A percentile compares a stretch with the other conserved stretches of the same genome.
phyloP scores from a whole-genome alignment of 306 rosid genomes.

The Vicia sativa region DNA sequence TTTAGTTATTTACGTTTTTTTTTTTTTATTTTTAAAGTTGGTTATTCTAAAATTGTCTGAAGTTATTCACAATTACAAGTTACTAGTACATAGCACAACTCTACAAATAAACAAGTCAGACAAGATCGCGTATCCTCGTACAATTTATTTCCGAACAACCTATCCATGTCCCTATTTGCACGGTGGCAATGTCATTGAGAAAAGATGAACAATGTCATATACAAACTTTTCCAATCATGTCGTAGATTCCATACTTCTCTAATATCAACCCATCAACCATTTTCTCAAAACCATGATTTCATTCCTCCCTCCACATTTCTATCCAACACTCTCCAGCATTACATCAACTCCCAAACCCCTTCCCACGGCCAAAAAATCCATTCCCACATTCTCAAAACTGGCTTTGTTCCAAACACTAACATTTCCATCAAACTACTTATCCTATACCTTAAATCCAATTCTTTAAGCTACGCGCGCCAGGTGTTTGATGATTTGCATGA shows the following conservation, averaged over 20 bases:
- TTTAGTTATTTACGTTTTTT: no score
- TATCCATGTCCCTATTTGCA: background rate
- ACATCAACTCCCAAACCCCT: slow-evolving; percentile 67
- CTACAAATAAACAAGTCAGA: background rate
- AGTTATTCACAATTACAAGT: background rate
- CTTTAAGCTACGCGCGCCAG: slow-evolving; percentile 66
- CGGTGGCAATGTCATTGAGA: slow-evolving; percentile 5
- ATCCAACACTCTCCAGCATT: slow-evolving; percentile 59
- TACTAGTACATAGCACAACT: background rate
- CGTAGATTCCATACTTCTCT: slow-evolving; percentile 22
- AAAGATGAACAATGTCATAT: slow-evolving; percentile 39
- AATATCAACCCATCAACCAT: slow-evolving; percentile 24
- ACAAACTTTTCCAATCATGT: slow-evolving; percentile 9
- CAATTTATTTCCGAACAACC: background rate
- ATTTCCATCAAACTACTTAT: slow-evolving; percentile 80
- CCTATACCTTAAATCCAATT: slow-evolving; percentile 61
- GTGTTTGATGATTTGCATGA: slow-evolving; percentile 69
- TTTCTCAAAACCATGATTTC: slow-evolving; percentile 37
- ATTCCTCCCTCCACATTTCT: slow-evolving; percentile 40
- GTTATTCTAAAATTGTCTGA: no score
- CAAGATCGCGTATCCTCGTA: background rate
- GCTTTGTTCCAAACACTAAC: slow-evolving; percentile 67
- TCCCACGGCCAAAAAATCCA: slow-evolving; percentile 77
- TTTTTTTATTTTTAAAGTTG: no score
- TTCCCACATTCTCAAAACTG: slow-evolving; percentile 74